Conservation (phyloP, 2,329 filamentous ascomycete species). For the Daldinia sp. region DNA sequence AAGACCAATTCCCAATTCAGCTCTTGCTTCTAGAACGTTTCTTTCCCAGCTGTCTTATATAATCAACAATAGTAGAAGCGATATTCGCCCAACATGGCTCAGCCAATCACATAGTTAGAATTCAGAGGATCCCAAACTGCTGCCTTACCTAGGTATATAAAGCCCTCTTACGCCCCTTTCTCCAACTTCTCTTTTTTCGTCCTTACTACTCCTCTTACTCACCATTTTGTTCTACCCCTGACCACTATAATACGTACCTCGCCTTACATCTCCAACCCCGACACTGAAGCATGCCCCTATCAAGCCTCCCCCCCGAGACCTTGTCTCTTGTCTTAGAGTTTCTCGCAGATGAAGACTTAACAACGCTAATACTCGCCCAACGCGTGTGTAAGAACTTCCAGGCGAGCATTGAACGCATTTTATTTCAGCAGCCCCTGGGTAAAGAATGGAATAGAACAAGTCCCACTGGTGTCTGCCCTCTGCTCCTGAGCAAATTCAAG, state of each 20-base stretch:
- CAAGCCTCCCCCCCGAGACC: conserved; percentile 24
- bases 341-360: conserved; percentile 23
- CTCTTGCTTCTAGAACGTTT: not conserved
- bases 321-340: conserved; percentile 23
- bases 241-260: not conserved
- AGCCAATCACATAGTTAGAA: conserved; percentile 5
- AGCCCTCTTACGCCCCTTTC: not conserved
- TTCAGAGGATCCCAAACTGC: conserved; percentile 6
- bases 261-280: not conserved
- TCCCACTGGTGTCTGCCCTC: not conserved
- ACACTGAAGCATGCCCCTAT: conserved; percentile 19
- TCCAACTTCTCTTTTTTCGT: conserved; percentile 6
- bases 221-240: not conserved
- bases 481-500: conserved; percentile 8
- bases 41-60: not conserved
- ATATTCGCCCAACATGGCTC: not conserved
- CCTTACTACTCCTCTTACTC: not conserved
- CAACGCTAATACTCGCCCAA: conserved; percentile 23
- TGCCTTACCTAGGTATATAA: conserved; percentile 10
- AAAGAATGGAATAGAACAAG: not conserved
- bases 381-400: conserved; percentile 27
- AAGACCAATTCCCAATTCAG: not conserved
- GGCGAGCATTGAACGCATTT: conserved; percentile 12
- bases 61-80: not conserved
- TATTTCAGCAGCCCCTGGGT: not conserved